Evolutionary conservation across 192 early-diverging fungal genomes (phyloP).

Genomic region (Backusella luteola): DNA sequence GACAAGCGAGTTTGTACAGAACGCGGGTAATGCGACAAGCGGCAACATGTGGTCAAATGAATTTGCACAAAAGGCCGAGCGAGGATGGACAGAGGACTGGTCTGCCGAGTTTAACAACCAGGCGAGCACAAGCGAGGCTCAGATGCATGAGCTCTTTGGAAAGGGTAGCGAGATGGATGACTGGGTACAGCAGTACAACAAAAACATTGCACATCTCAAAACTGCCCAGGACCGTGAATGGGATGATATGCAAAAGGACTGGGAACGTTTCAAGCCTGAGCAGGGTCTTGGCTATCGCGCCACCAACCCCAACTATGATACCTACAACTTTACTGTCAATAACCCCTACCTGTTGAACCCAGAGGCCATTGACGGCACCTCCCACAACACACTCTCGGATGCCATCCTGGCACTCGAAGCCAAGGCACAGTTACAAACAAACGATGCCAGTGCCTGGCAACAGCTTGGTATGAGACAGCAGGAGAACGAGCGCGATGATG

Average conservation of each 20-base stretch:
- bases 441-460: conserved; percentile 79
- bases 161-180: conserved; percentile 55
- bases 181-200: conserved; percentile 68
- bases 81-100: conserved; percentile 26
- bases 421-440: conserved; percentile 71
- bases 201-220: conserved; percentile 69
- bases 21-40: background rate
- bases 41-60: conserved; percentile 35
- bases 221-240: conserved; percentile 64
- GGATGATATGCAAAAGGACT: conserved; percentile 70
- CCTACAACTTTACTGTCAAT: conserved; percentile 74
- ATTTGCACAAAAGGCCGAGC: conserved; percentile 24
- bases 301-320: conserved; percentile 52
- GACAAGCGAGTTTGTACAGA: conserved; percentile 28
- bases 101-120: conserved; percentile 9
- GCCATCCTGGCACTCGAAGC: conserved; percentile 88
- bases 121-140: background rate
- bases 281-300: conserved; percentile 48
- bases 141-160: conserved; percentile 53
- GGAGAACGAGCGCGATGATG: conserved; percentile 92
- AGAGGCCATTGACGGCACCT: conserved; percentile 44
- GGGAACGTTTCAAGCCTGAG: conserved; percentile 46
- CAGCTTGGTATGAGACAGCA: conserved; percentile 85
- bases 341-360: conserved; percentile 70
- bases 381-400: conserved; percentile 74